Conservation (phyloP, 2,329 filamentous ascomycete species). For the Neofusicoccum umdonicola region DNA sequence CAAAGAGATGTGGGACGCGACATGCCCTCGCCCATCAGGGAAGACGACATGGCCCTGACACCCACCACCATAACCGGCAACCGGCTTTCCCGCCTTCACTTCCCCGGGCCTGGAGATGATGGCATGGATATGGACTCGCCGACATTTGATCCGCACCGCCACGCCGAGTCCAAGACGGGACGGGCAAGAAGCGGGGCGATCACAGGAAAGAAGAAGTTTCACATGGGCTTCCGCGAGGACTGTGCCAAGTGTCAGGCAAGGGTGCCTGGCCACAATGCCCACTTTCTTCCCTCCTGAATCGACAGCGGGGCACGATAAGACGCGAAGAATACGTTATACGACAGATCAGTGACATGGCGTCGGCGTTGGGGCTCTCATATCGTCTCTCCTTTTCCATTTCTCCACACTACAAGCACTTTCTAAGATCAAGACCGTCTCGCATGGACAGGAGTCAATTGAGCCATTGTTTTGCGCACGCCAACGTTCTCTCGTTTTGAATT, state of each 20-base stretch:
- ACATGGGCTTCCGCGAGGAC: slow-evolving; percentile 50
- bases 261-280: slow-evolving; percentile 52
- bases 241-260: slow-evolving; percentile 49
- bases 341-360: neutral
- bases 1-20: slow-evolving; percentile 25
- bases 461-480: neutral
- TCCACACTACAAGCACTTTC: neutral
- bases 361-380: neutral
- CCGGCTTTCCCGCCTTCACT: slow-evolving; percentile 38
- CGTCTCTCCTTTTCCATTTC: no score
- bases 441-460: slow-evolving; percentile 2
- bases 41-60: slow-evolving; percentile 38
- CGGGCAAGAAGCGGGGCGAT: slow-evolving; percentile 40
- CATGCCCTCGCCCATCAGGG: slow-evolving; percentile 42
- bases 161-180: slow-evolving; percentile 24
- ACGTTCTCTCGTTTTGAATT: neutral
- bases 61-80: slow-evolving; percentile 37
- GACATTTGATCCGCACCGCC: slow-evolving; percentile 18
- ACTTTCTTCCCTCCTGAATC: slow-evolving; percentile 36
- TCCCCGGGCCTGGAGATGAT: slow-evolving; percentile 26
- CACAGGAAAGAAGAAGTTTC: slow-evolving; percentile 39
- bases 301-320: neutral
- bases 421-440: neutral
- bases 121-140: slow-evolving; percentile 32
- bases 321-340: neutral